phyloP scores from a whole-genome alignment of 495 filamentous ascomycete genomes.

The Elasticomyces elasticus region DNA sequence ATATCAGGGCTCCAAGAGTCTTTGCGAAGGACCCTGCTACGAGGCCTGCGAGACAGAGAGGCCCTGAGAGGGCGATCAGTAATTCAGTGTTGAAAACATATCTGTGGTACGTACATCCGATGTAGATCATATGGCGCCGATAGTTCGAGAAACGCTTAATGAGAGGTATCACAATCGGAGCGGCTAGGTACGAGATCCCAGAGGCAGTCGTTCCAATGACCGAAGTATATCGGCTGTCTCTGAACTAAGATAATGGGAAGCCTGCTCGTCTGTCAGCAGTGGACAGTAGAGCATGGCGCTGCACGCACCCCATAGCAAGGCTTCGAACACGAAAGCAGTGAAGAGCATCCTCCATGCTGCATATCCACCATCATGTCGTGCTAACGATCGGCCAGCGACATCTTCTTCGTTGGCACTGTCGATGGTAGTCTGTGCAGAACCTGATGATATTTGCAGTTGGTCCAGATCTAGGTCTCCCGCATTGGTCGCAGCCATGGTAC shows the following conservation, averaged over 20 bases:
- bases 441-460: too few species aligned
- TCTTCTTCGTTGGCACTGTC: too few species aligned
- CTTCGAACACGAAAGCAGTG: constrained; percentile 17
- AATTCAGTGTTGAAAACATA: not conserved
- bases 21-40: constrained; percentile 30
- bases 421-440: too few species aligned
- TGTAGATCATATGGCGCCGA: constrained; percentile 27
- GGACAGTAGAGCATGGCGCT: not conserved
- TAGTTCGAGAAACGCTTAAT: constrained; percentile 26
- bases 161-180: constrained; percentile 25
- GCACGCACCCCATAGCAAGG: constrained; percentile 10
- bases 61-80: constrained; percentile 8
- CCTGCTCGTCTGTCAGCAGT: constrained; percentile 15
- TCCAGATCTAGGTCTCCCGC: too few species aligned
- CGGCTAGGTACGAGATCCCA: constrained; percentile 29
- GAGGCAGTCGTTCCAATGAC: constrained; percentile 29
- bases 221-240: constrained; percentile 24
- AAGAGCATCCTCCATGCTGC: constrained; percentile 13
- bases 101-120: constrained; percentile 15
- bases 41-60: constrained; percentile 19
- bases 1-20: constrained; percentile 25
- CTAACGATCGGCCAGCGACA: not conserved
- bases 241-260: constrained; percentile 32
- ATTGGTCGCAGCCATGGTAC: too few species aligned
- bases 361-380: constrained; percentile 5